Base-by-base conservation (phyloP, 192 early-diverging fungal species). In the Glomus cerebriforme region DNA sequence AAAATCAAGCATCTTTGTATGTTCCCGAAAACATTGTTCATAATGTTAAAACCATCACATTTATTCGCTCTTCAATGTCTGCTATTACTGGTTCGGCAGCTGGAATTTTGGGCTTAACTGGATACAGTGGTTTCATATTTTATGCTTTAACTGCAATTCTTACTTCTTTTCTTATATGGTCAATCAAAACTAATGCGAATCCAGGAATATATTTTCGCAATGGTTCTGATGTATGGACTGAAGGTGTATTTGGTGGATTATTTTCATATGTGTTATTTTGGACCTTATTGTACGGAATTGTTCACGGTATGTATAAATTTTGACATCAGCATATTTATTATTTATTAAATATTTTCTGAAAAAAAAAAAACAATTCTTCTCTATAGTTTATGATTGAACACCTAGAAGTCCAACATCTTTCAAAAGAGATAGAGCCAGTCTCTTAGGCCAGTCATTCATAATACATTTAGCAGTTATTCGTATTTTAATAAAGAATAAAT, bases 51-150 rank as follows among this genome's bases (percentile, higher is more conserved):
- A 87, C 87, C 39, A 81, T 94, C 60, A 86, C 86, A 64, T 93
- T 90, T 80, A 89, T 88, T 67, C 91, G 93, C 22, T 90, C 90
- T 3, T 92, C 89, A 15, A 85, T 91, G 74, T 91, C 93, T 5
- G 91, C 88, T 62, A 86, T 94, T 75, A 87, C 92, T 19, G 96
- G 96, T 59, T 88, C 91, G 19, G 93, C 95, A 24, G 96, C 95
- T 27, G 96, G 96, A 43, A 94, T 96, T 79, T 89, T 96, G 43
- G 95, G 95, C 1, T 87, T 98, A 72, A 93, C 94, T 7, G 92
- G 94, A 32, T 88, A 90, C 79, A 87, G 86, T 59, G 96, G 96
- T 59, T 96, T 96, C 80, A 86, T 92, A 68, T 96, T 95, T 83
- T 98, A 96, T 81, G 82, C 88, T 27, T 70, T 88, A 31, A 89